These are phyloP conservation scores for Salix viminalis DNA, from an alignment of 345 rosid species.

Conservation along the genomic window DNA sequence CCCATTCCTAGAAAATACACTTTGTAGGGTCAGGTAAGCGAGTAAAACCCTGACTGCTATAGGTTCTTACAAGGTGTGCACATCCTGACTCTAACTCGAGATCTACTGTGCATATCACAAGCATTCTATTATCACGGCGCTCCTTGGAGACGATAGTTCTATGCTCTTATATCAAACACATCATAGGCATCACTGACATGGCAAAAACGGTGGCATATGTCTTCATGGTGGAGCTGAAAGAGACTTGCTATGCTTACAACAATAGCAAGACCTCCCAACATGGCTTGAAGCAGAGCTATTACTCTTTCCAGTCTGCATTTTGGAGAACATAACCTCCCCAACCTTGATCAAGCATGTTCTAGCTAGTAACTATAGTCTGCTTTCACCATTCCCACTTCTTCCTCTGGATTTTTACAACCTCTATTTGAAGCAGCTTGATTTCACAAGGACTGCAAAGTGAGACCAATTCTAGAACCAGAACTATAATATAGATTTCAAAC, in stretches of 20 bases:
- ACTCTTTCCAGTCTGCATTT: slow-evolving; percentile 48
- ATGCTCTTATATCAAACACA: slow-evolving; percentile 45
- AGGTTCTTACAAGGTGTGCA: too few relatives aligned
- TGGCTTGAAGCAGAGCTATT: slow-evolving; percentile 57
- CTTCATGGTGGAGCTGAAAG: slow-evolving; percentile 59
- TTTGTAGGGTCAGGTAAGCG: too few relatives aligned
- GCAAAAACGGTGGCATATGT: slow-evolving; percentile 54
- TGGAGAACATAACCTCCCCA: slow-evolving; percentile 50
- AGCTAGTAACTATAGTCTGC: not conserved
- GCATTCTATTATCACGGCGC: too few relatives aligned
- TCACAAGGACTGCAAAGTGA: not conserved
- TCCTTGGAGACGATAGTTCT: slow-evolving; percentile 11
- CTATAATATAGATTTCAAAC: not conserved
- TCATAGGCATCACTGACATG: slow-evolving; percentile 35
- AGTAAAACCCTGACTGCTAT: fast-evolving
- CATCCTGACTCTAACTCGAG: too few relatives aligned
- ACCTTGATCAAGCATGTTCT: slow-evolving; percentile 12
- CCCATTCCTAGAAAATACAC: too few relatives aligned
- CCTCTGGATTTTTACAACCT: slow-evolving; percentile 18
- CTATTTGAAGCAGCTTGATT: not conserved
- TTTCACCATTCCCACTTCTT: not conserved
- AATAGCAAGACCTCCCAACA: slow-evolving; percentile 61
- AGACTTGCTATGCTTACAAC: slow-evolving; percentile 62
- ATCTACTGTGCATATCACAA: too few relatives aligned
- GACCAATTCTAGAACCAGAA: not conserved